Percentiles rank a stretch among this genome's conserved stretches.
These are phyloP conservation scores for Diaporthe humulicola DNA, from an alignment of 2,329 filamentous ascomycete species.

Conservation along the genomic window DNA sequence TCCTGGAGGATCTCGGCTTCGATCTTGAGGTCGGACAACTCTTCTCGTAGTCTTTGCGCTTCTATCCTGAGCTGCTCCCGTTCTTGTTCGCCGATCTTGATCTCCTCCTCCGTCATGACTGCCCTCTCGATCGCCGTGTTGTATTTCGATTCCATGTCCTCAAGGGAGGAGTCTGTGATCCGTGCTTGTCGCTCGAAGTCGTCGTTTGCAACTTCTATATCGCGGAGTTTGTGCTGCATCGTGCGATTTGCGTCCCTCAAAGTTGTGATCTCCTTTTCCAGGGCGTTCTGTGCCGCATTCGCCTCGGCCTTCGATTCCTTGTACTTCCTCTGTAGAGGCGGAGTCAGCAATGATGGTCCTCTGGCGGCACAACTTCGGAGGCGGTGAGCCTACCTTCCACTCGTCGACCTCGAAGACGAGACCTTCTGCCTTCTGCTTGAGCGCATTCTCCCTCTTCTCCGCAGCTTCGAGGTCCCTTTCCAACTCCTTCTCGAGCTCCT, in stretches of 20 bases:
- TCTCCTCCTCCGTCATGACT: constrained; percentile 95
- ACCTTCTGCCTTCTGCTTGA: constrained; percentile 89
- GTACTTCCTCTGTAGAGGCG: constrained; percentile 81
- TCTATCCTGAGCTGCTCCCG: constrained; percentile 91
- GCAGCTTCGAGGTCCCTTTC: constrained; percentile 97
- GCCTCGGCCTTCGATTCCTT: constrained; percentile 94
- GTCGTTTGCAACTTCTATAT: constrained; percentile 98
- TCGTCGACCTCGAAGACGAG: constrained; percentile 93
- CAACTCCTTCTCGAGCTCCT: constrained; percentile 92
- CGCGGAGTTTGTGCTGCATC: constrained; percentile 85
- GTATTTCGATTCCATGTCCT: constrained; percentile 97
- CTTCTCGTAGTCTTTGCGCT: constrained; percentile 88
- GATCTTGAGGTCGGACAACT: constrained; percentile 92
- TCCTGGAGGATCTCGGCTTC: constrained; percentile 95
- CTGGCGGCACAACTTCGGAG: constrained; percentile 7
- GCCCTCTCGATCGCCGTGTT: constrained; percentile 92
- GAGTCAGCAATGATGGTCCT: constrained; percentile 42
- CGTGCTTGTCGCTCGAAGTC: constrained; percentile 97
- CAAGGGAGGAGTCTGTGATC: constrained; percentile 94
- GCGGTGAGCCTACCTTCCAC: constrained; percentile 83
- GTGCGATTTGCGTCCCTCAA: constrained; percentile 87
- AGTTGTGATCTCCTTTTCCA: constrained; percentile 96
- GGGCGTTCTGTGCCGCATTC: constrained; percentile 82
- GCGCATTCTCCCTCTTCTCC: constrained; percentile 88
- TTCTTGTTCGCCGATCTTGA: constrained; percentile 91